These are phyloP conservation scores for Tulasnella sp. DNA, from an alignment of 768 basidiomycete genomes.

Conservation along the genomic window DNA sequence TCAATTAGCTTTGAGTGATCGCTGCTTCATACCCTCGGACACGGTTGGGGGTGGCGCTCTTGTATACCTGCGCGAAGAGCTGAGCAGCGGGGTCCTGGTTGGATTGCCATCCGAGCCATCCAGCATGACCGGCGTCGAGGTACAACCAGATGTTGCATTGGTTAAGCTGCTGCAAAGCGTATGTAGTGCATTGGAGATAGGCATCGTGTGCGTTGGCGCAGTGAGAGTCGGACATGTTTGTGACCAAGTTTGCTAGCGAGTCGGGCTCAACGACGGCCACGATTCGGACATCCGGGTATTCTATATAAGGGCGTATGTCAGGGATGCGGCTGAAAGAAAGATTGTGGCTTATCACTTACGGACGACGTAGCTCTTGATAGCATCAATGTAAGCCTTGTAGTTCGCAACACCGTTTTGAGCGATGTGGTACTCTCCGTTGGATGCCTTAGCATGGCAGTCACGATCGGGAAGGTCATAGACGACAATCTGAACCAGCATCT, in stretches of 20 bases:
- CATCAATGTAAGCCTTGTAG: conserved; percentile 56
- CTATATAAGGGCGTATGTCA: conserved; percentile 28
- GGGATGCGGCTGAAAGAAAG: background rate
- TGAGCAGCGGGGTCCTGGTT: conserved; percentile 54
- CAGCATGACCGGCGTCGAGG: conserved; percentile 52
- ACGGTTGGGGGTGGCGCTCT: conserved; percentile 50
- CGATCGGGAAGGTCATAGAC: conserved; percentile 56
- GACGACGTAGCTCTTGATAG: conserved; percentile 54
- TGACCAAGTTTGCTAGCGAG: conserved; percentile 64
- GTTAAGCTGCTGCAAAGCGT: conserved; percentile 48
- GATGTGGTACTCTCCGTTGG: conserved; percentile 37
- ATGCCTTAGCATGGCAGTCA: conserved; percentile 39
- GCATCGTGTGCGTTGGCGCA: conserved; percentile 51
- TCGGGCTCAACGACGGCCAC: conserved; percentile 66
- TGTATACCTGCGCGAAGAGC: conserved; percentile 51
- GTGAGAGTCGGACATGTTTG: conserved; percentile 57
- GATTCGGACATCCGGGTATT: conserved; percentile 57
- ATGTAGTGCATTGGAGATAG: conserved; percentile 40
- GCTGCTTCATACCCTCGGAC: conserved; percentile 41
- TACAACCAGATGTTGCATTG: conserved; percentile 56
- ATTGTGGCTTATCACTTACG: conserved; percentile 35
- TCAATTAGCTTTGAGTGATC: background rate
- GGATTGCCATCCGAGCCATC: conserved; percentile 67
- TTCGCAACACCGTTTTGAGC: conserved; percentile 35
- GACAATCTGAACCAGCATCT: conserved; percentile 40